Percentiles rank a stretch among this genome's conserved stretches.
phyloP scores from a whole-genome alignment of 768 basidiomycete species.

The Psilocybe cubensis region DNA sequence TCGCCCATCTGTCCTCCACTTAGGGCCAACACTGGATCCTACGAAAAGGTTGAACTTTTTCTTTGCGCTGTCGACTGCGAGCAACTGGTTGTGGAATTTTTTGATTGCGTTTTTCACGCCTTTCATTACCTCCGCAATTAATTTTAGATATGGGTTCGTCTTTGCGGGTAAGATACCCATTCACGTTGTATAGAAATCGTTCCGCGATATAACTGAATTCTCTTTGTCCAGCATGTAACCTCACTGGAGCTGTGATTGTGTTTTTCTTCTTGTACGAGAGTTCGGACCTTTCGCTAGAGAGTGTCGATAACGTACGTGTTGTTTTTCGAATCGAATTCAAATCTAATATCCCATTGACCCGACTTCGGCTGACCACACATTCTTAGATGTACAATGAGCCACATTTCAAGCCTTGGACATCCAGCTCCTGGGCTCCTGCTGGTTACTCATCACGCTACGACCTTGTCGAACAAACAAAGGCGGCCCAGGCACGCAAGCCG shows the following conservation, averaged over 20 bases:
- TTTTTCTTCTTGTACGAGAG: slow-evolving; percentile 81
- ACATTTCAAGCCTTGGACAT: too few relatives aligned
- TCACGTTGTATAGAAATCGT: too few relatives aligned
- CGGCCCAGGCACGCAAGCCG: slow-evolving; percentile 36
- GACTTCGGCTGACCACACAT: too few relatives aligned
- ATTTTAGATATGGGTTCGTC: slow-evolving; percentile 69
- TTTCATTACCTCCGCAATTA: slow-evolving; percentile 51
- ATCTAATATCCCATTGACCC: neutral
- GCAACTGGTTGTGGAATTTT: slow-evolving; percentile 74
- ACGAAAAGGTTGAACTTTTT: too few relatives aligned
- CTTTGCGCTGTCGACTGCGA: slow-evolving; percentile 62
- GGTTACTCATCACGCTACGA: too few relatives aligned
- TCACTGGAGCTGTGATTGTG: slow-evolving; percentile 59
- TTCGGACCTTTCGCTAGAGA: slow-evolving; percentile 66
- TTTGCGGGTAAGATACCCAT: slow-evolving; percentile 54
- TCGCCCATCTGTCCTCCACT: too few relatives aligned
- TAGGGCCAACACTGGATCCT: too few relatives aligned
- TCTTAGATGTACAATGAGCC: slow-evolving; percentile 66
- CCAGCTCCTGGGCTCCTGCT: too few relatives aligned
- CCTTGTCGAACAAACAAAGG: slow-evolving; percentile 43
- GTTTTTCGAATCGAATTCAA: neutral
- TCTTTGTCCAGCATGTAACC: slow-evolving; percentile 50
- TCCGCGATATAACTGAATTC: neutral
- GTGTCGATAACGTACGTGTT: slow-evolving; percentile 50
- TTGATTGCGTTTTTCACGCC: slow-evolving; percentile 73